phyloP scores from a whole-genome alignment of 805 yeast species.

The Candida ficus region DNA sequence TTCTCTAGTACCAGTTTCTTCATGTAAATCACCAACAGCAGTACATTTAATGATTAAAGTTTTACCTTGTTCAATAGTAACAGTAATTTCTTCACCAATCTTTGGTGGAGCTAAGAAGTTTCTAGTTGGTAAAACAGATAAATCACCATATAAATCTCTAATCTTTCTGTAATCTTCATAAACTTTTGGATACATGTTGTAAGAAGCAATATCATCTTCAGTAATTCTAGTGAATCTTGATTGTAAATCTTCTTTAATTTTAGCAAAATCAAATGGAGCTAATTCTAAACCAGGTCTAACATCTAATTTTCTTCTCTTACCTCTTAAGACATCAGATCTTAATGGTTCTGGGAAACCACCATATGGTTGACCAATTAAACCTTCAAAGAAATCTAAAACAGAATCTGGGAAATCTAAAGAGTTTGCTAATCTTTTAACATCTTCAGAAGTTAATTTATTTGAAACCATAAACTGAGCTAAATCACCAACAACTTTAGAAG shows the following conservation, averaged over 20 bases:
- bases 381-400: slow-evolving; percentile 97
- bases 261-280: slow-evolving; percentile 74
- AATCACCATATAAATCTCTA: slow-evolving; percentile 79
- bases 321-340: slow-evolving; percentile 83
- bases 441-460: slow-evolving; percentile 81
- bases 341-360: slow-evolving; percentile 99
- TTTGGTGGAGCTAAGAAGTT: slow-evolving; percentile 84
- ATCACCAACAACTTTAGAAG: slow-evolving; percentile 99
- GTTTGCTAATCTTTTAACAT: slow-evolving; percentile 80
- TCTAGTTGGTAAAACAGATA: slow-evolving; percentile 90
- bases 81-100: slow-evolving; percentile 82
- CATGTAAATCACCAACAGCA: slow-evolving; percentile 86
- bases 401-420: slow-evolving; percentile 98
- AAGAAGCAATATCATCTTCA: slow-evolving; percentile 90
- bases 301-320: slow-evolving; percentile 86
- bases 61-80: slow-evolving; percentile 94
- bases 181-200: slow-evolving; percentile 97
- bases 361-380: slow-evolving; percentile 98
- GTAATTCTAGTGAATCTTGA: slow-evolving; percentile 75
- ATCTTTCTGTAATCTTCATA: slow-evolving; percentile 79
- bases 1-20: slow-evolving; percentile 86
- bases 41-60: slow-evolving; percentile 83
- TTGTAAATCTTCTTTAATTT: slow-evolving; percentile 66
- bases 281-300: slow-evolving; percentile 89
- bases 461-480: slow-evolving; percentile 99